Evolutionary conservation across 1,139 yeast species (phyloP), one percentile per base, ranked within the genome.

Genomic region (Suhomyces anneliseae): DNA sequence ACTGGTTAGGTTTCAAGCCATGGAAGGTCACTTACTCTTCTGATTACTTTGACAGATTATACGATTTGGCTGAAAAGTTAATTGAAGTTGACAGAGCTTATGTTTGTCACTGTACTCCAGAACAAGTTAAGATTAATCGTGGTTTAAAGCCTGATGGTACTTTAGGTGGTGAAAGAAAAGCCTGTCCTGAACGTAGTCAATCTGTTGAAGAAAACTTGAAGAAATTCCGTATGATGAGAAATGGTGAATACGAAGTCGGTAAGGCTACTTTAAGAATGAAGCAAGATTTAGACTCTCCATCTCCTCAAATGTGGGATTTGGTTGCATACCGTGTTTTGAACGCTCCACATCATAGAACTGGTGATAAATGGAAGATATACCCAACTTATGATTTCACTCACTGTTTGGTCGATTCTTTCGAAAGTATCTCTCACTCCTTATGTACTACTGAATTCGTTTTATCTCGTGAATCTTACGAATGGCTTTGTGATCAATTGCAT

Each of bases 221-320:
- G 37, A 90, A 88, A 65, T 95, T 95, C 70, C 81, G 97, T 65
- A 83, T 79, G 51, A 95, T 95, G 99, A 83, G 85, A 62, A 90
- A 88, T 60, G 99, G 99, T 39, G 74, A 77, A 55, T 95, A 87
- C 70, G 78, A 80, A 56, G 90, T 90, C 38, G 98, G 98, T 54
- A 90, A 89, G 65, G 98, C 96, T 32, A 90, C 92, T 6, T 77
- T 95, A 63, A 85, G 99, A 72, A 93, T 95, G 99, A 93, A 93
- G 68, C 97, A 90, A 76, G 96, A 93, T 65, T 74, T 93, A 54
- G 66, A 69, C n/a, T 87, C 95, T 35, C 96, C 97, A 55, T 88
- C 90, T 56, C 99, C 99, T 19, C 99, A 93, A 72, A 95, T 95
- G 99, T 95, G 99, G 99, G 99, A 95, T 69, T 80, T 93, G 57